Evolutionary conservation across 805 yeast genomes (phyloP), one percentile per base, ranked within the genome.

Genomic region (Torulaspora delbrueckii): DNA sequence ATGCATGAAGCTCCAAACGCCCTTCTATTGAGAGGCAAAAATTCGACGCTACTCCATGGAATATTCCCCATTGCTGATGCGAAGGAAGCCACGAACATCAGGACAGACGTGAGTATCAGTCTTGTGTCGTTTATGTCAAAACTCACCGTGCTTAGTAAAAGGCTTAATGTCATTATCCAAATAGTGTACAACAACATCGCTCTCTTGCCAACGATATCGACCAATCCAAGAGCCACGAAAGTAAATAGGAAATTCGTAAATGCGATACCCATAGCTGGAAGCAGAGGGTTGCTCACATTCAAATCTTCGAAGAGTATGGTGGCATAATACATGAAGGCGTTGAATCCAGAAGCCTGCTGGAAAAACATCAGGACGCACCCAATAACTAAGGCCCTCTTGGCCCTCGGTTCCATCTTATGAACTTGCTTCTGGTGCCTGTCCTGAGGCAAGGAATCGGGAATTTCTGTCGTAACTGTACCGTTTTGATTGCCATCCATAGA

Each of bases 261-360:
- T 43, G 84, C 82, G 38, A 79, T 71, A 18, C 74, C 57, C 23
- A 78, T 75, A 6, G 82, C 77, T 3, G 81, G 78, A 35, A 73
- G 59, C 56, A 79, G 68, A n/a, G 84, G 80, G 57, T 78, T 75
- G 8, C 67, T 55, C 52, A 75, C 65, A 3, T 81, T 79, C 16
- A 77, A 71, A 16, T 74, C 70, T 43, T 72, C 60, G 68, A 80
- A 78, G 37, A 80, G 72, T 10, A 81, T 70, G 8, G 83, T 76
- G 5, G 81, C 77, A 55, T 79, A 80, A 62, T 78, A 79, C 75
- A 79, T 77, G 56, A 80, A 78, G 33, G 81, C 78, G 63, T 79
- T 79, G 58, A 78, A 75, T 44, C 84, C 84, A n/a, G 79, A 72
- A 41, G 74, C 68, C 60, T 79, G 84, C 57, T 80, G 84, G 51